A percentile compares a stretch with the other conserved stretches of the same genome.
These are phyloP conservation scores for Psilocybe tampanensis DNA, from an alignment of 768 basidiomycete species.

Conservation along the genomic window DNA sequence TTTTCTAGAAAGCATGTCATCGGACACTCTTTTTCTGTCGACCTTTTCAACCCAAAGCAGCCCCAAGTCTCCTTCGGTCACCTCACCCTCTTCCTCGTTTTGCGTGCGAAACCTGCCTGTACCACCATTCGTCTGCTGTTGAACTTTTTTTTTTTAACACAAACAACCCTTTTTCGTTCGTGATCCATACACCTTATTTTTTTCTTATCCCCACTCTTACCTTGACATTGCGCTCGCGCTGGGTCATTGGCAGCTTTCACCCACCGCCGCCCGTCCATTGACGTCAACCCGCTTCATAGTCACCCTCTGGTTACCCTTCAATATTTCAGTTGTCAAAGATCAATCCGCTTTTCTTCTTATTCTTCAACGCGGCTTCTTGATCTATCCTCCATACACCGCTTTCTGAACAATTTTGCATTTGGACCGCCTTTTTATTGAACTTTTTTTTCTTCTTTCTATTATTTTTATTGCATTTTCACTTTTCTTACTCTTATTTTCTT, in stretches of 20 bases:
- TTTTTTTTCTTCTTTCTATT: slow-evolving; percentile 2
- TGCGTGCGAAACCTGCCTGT: background rate
- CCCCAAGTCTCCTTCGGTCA: background rate
- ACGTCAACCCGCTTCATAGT: background rate
- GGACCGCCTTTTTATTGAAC: background rate
- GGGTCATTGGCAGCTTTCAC: no score
- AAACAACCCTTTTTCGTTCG: background rate
- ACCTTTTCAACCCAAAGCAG: background rate
- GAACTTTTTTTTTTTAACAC: slow-evolving; percentile 6
- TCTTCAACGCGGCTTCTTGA: background rate
- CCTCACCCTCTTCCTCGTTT: background rate
- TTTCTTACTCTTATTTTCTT: background rate
- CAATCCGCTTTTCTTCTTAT: background rate
- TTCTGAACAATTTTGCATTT: background rate
- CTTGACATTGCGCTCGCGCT: no score
- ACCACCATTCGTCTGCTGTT: background rate
- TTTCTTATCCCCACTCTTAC: no score
- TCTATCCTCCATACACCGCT: background rate
- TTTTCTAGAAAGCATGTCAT: background rate
- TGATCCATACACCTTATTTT: background rate
- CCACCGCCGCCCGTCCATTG: no score
- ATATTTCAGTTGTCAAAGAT: background rate
- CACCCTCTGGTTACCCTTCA: background rate
- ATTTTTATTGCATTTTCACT: slow-evolving; percentile 15
- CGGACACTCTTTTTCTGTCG: background rate